Evolutionary conservation across 2,329 filamentous ascomycete genomes (phyloP).

Genomic region (Pseudodiploospora longispora): DNA sequence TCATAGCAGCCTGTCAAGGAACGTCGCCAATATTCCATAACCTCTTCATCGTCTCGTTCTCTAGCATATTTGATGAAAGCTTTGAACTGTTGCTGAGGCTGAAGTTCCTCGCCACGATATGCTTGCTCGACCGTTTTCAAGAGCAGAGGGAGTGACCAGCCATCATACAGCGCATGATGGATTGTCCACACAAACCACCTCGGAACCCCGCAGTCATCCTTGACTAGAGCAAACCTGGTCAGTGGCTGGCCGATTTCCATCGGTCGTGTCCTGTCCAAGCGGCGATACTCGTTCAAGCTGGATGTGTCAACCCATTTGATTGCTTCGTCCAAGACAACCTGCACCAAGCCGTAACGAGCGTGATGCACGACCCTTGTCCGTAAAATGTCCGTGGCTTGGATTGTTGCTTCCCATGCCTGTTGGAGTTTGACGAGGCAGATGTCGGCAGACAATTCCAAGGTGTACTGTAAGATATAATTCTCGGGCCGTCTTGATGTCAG

Average conservation of each 20-base stretch:
- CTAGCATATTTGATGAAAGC: not conserved
- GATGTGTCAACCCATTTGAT: slow-evolving; percentile 13
- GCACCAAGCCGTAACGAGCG: slow-evolving; percentile 29
- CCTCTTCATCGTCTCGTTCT: not conserved
- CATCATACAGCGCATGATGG: slow-evolving; percentile 4
- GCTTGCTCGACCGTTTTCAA: not conserved
- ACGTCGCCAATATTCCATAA: not conserved
- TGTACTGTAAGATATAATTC: slow-evolving; percentile 12
- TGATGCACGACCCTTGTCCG: slow-evolving; percentile 39
- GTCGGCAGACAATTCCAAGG: slow-evolving; percentile 8
- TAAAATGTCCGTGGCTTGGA: slow-evolving; percentile 22
- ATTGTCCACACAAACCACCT: slow-evolving; percentile 1
- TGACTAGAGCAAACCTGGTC: slow-evolving; percentile 1
- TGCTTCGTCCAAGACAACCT: slow-evolving; percentile 32
- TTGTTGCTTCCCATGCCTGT: slow-evolving; percentile 9
- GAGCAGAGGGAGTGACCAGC: slow-evolving; percentile 1
- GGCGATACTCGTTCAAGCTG: slow-evolving; percentile 8
- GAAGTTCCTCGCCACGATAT: not conserved
- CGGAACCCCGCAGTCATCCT: not conserved
- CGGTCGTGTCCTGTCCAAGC: not conserved
- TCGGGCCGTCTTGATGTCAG: slow-evolving; percentile 16
- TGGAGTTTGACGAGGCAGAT: slow-evolving; percentile 7
- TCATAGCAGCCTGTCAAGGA: not conserved
- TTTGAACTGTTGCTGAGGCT: not conserved
- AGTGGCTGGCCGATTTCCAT: slow-evolving; percentile 4